Conservation (phyloP, 352 stramenopile species). For the Pythium insidiosum region DNA sequence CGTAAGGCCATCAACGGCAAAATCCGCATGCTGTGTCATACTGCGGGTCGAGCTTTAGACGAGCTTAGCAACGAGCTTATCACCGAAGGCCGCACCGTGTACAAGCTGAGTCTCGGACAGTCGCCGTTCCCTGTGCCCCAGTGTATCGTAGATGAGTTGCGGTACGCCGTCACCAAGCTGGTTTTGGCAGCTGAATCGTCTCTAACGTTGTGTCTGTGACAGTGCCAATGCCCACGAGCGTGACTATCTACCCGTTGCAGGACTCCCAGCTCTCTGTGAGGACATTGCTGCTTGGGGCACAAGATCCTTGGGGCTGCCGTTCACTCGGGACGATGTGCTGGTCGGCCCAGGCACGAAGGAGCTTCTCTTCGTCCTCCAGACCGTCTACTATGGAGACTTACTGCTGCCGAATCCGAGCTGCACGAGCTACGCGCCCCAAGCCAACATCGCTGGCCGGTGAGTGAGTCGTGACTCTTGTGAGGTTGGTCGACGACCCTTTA, state of each 20-base stretch:
- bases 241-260: conserved; percentile 78
- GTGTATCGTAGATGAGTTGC: conserved; percentile 81
- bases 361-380: conserved; percentile 84
- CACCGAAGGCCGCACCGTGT: conserved; percentile 66
- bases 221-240: conserved; percentile 76
- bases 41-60: conserved; percentile 68
- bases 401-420: conserved; percentile 81
- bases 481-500: too few relatives aligned
- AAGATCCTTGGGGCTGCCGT: conserved; percentile 41
- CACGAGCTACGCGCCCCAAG: conserved; percentile 80
- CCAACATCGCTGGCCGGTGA: conserved; percentile 74
- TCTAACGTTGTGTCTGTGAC: neutral
- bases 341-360: conserved; percentile 86
- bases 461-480: too few relatives aligned
- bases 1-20: conserved; percentile 85
- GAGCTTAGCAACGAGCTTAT: conserved; percentile 85
- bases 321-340: conserved; percentile 72
- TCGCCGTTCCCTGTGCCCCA: conserved; percentile 83
- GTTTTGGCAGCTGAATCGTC: too few relatives aligned
- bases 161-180: conserved; percentile 42
- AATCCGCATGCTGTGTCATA: conserved; percentile 76
- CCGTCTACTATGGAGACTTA: conserved; percentile 82
- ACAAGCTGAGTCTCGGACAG: conserved; percentile 80
- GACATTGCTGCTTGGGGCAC: conserved; percentile 74
- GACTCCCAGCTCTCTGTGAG: conserved; percentile 58